Evolutionary conservation across 1,139 yeast species (phyloP).

Genomic region (Blastobotrys persicus): DNA sequence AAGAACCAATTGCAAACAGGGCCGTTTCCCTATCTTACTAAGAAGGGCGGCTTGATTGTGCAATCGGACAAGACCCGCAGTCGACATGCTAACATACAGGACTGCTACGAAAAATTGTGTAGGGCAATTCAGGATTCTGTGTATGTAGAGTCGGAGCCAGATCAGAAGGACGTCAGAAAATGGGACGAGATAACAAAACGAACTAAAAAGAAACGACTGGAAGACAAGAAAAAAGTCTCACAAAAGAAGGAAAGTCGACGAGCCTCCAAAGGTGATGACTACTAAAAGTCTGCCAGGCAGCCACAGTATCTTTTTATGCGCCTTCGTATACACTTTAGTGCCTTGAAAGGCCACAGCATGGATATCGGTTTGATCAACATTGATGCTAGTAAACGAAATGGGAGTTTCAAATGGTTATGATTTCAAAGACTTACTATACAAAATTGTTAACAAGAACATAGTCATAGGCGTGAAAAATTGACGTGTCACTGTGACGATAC

Average conservation of each 20-base stretch:
- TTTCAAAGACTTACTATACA: no score
- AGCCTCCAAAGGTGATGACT: neutral
- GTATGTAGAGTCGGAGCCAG: constrained; percentile 50
- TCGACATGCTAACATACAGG: constrained; percentile 54
- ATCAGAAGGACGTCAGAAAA: constrained; percentile 48
- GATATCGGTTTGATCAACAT: no score
- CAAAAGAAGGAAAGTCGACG: constrained; percentile 54
- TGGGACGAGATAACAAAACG: constrained; percentile 54
- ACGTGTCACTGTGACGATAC: no score
- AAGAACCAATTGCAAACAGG: constrained; percentile 40
- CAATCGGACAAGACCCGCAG: constrained; percentile 62
- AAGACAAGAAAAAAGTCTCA: constrained; percentile 51
- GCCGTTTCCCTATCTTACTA: constrained; percentile 56
- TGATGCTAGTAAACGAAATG: no score
- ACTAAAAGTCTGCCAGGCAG: neutral
- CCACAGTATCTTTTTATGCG: no score
- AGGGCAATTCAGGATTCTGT: constrained; percentile 50
- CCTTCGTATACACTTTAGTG: no score
- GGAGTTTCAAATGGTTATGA: no score
- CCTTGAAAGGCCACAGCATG: no score
- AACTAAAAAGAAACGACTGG: constrained; percentile 50
- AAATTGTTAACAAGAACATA: no score
- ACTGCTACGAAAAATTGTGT: constrained; percentile 60
- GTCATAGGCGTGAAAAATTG: no score
- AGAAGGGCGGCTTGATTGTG: constrained; percentile 53